Percentiles rank a stretch among this genome's conserved stretches.
Evolutionary conservation across 2,329 filamentous ascomycete genomes (phyloP).

Genomic region (Beauveria brongniartii): DNA sequence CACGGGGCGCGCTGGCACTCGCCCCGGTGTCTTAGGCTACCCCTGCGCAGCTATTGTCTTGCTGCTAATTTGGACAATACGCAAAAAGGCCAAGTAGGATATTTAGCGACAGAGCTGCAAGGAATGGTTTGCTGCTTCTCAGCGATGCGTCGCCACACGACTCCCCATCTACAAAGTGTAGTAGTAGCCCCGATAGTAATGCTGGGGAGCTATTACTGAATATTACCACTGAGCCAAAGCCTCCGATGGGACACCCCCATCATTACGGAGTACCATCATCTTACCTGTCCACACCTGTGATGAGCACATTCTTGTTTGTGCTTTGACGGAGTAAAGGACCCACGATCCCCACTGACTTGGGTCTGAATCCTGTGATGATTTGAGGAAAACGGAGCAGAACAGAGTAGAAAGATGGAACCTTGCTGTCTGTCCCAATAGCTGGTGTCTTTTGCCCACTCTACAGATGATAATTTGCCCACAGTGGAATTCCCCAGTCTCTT

Average conservation of each 20-base stretch:
- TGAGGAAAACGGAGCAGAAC: not conserved
- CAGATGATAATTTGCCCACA: not conserved
- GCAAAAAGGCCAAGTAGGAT: too few relatives aligned
- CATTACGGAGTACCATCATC: not conserved
- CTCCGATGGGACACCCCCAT: not conserved
- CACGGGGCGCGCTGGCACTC: not conserved
- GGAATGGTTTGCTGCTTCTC: not conserved
- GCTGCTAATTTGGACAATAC: not conserved
- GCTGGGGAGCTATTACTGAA: too few relatives aligned
- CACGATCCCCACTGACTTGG: conserved; percentile 2
- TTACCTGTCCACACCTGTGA: conserved; percentile 2
- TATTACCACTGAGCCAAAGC: not conserved
- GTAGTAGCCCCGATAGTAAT: too few relatives aligned
- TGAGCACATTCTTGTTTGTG: conserved; percentile 5
- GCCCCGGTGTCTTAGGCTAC: not conserved
- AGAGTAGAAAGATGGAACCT: not conserved
- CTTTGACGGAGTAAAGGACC: not conserved
- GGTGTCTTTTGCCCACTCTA: not conserved
- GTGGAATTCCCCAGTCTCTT: not conserved
- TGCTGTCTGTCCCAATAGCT: not conserved
- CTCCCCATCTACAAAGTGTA: too few relatives aligned
- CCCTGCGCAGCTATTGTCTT: not conserved
- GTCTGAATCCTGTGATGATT: not conserved
- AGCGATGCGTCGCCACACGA: too few relatives aligned
- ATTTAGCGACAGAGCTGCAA: too few relatives aligned